Evolutionary conservation across 169 alveolate species (phyloP).

Genomic region (Perkinsus marinus): DNA sequence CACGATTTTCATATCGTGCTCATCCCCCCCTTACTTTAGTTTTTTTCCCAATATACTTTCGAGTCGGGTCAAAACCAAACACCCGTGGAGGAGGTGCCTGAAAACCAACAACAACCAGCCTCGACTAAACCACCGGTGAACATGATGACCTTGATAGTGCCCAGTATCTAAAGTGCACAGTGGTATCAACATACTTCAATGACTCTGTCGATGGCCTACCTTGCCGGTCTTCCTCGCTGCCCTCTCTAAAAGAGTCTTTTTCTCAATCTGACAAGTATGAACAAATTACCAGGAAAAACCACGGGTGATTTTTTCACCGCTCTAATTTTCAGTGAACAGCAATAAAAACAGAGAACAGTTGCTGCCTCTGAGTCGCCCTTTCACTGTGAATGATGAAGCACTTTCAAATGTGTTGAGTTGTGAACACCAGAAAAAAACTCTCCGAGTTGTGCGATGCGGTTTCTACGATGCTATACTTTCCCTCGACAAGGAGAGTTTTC

Average conservation of each 20-base stretch:
- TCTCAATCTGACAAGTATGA: not conserved
- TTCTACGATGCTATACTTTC: too few relatives aligned
- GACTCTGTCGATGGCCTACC: not conserved
- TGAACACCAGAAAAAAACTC: too few relatives aligned
- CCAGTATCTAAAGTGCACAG: not conserved
- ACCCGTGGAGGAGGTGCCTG: not conserved
- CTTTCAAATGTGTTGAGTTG: too few relatives aligned
- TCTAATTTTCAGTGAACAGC: too few relatives aligned
- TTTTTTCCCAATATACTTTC: not conserved
- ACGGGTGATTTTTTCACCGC: too few relatives aligned
- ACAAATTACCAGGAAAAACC: too few relatives aligned
- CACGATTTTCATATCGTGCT: too few relatives aligned
- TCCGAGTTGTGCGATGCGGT: too few relatives aligned
- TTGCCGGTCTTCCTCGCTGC: not conserved
- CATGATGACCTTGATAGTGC: not conserved
- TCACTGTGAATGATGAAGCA: too few relatives aligned
- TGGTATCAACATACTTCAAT: not conserved
- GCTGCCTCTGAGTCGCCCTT: too few relatives aligned
- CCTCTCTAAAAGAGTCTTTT: not conserved
- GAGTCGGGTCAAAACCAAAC: not conserved
- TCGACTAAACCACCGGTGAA: not conserved
- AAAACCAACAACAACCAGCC: not conserved
- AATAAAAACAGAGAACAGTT: too few relatives aligned
- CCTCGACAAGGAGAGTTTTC: too few relatives aligned
- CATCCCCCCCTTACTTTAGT: not conserved